Conservation (phyloP, 2,329 filamentous ascomycete genomes). For the Madurella mycetomatis region DNA sequence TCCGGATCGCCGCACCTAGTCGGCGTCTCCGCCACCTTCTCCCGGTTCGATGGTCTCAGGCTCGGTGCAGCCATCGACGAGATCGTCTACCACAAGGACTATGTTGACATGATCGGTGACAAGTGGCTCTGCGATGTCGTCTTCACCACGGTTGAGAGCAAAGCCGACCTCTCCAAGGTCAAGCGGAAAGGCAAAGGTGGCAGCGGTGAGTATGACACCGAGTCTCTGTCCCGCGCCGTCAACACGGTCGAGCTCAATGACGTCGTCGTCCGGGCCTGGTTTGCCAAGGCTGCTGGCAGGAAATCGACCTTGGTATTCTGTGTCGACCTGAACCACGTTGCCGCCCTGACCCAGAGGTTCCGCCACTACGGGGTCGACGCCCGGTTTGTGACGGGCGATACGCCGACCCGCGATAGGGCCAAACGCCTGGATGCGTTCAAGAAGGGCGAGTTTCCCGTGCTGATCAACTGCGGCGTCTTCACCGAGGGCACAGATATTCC, state of each 20-base stretch:
- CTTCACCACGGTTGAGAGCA: conserved; percentile 87
- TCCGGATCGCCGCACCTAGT: conserved; percentile 63
- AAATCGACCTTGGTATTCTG: conserved; percentile 92
- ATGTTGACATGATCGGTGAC: conserved; percentile 68
- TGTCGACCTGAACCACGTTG: conserved; percentile 81
- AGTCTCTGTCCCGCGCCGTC: conserved; percentile 74
- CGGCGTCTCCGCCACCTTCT: conserved; percentile 76
- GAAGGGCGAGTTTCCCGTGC: conserved; percentile 71
- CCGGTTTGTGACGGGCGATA: conserved; percentile 79
- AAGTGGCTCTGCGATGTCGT: conserved; percentile 90
- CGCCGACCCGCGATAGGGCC: conserved; percentile 62
- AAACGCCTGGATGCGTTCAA: conserved; percentile 73
- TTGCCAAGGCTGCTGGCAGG: conserved; percentile 65
- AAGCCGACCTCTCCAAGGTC: conserved; percentile 72
- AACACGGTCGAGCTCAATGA: conserved; percentile 80
- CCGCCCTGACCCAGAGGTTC: conserved; percentile 69
- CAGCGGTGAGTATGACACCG: conserved; percentile 74
- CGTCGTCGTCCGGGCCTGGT: conserved; percentile 80
- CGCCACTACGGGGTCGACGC: conserved; percentile 76
- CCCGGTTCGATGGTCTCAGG: conserved; percentile 75
- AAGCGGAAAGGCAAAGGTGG: conserved; percentile 52
- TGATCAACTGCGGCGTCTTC: conserved; percentile 93
- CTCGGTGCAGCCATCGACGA: conserved; percentile 85
- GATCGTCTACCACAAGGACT: conserved; percentile 87
- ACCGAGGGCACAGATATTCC: conserved; percentile 98